These are phyloP conservation scores for Colletotrichum lindemuthianum DNA, from an alignment of 2,329 filamentous ascomycete genomes.

Conservation along the genomic window DNA sequence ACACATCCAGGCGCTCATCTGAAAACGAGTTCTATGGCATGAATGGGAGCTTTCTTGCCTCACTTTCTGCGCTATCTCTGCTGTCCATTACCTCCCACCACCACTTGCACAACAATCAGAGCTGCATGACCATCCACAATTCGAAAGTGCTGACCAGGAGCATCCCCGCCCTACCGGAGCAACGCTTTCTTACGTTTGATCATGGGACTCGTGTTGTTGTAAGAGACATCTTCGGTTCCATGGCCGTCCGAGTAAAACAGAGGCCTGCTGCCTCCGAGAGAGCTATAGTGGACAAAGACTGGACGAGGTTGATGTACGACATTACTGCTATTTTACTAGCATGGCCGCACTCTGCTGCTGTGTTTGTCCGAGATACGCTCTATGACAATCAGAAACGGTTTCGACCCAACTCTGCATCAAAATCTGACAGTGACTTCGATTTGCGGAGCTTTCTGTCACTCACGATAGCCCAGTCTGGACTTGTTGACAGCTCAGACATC, in stretches of 20 bases:
- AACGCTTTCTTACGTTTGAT: constrained; percentile 62
- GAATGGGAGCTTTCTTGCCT: constrained; percentile 80
- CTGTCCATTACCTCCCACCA: constrained; percentile 81
- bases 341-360: constrained; percentile 66
- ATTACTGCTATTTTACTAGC: constrained; percentile 75
- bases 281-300: constrained; percentile 67
- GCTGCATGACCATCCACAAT: constrained; percentile 76
- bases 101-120: constrained; percentile 66
- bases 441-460: constrained; percentile 39
- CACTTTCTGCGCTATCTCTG: constrained; percentile 79
- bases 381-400: constrained; percentile 51
- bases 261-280: constrained; percentile 67
- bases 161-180: constrained; percentile 67
- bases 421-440: neutral
- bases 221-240: constrained; percentile 85
- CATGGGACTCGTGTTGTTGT: constrained; percentile 83
- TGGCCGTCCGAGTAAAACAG: constrained; percentile 91
- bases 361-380: constrained; percentile 67
- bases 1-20: constrained; percentile 77
- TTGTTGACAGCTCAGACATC: constrained; percentile 63
- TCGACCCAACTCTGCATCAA: constrained; percentile 35
- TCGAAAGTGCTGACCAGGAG: constrained; percentile 73
- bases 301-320: constrained; percentile 68
- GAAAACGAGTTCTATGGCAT: constrained; percentile 67
- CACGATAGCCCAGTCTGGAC: constrained; percentile 73